Evolutionary conservation across 805 yeast species (phyloP).

Genomic region (Starmerella powellii): DNA sequence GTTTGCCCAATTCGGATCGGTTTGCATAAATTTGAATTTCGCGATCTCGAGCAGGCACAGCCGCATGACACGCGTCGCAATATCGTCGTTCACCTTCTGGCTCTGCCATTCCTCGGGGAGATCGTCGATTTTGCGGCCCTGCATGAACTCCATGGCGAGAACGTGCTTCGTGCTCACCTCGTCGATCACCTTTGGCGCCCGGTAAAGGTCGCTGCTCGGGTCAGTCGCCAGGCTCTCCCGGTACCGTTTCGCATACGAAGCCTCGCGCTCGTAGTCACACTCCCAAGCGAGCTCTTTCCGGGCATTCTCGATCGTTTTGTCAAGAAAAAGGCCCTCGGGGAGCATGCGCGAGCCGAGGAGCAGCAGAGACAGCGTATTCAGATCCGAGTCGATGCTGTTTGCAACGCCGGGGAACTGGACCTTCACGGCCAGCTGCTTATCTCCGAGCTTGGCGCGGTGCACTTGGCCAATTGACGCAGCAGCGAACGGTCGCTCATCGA

Average conservation of each 20-base stretch:
- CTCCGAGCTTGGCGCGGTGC: slow-evolving; percentile 52
- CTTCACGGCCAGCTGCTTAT: slow-evolving; percentile 68
- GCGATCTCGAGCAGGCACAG: slow-evolving; percentile 78
- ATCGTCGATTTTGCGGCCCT: slow-evolving; percentile 55
- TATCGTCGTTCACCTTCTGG: slow-evolving; percentile 65
- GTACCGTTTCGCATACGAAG: slow-evolving; percentile 60
- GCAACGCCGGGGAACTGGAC: slow-evolving; percentile 97
- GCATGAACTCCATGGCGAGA: slow-evolving; percentile 78
- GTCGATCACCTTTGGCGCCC: slow-evolving; percentile 70
- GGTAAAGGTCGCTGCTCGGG: slow-evolving; percentile 38
- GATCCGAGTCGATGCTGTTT: slow-evolving; percentile 83
- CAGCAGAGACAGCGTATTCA: slow-evolving; percentile 70
- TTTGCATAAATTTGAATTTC: slow-evolving; percentile 82
- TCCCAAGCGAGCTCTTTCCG: slow-evolving; percentile 93
- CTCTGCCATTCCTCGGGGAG: slow-evolving; percentile 33
- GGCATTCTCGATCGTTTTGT: slow-evolving; percentile 85
- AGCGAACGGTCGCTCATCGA: slow-evolving; percentile 84
- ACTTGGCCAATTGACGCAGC: slow-evolving; percentile 98
- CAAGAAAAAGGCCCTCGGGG: slow-evolving; percentile 86
- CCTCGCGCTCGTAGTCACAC: slow-evolving; percentile 89
- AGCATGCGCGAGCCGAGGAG: slow-evolving; percentile 75
- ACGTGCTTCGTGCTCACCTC: slow-evolving; percentile 70
- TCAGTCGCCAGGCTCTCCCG: slow-evolving; percentile 47
- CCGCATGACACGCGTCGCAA: slow-evolving; percentile 77
- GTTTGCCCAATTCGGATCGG: slow-evolving; percentile 99